Base-by-base conservation (phyloP, 1,139 yeast genomes). In the Scheffersomyces illinoinensis region DNA sequence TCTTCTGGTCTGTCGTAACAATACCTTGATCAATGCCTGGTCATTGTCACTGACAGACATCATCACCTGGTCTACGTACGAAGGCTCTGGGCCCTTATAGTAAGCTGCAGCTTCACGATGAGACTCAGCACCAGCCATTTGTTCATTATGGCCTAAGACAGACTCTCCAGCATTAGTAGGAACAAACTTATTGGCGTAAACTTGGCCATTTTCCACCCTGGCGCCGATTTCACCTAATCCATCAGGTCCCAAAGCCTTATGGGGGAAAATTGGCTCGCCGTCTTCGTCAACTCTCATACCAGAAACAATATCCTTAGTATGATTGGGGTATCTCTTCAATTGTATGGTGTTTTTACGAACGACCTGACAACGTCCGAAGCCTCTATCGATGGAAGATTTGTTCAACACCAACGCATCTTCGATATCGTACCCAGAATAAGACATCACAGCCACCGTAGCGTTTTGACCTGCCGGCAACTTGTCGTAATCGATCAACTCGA, bases 391-490 rank as follows among this genome's bases (percentile, higher is more conserved):
- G 0, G 97, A 91, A 0, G 98, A 82, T 73, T 95, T 95, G 76
- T 95, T 95, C 66, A 95, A 79, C 18, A 95, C 98, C 69, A 95
- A 83, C 5, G 99, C 99, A 88, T 95, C 99, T 78, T 95, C 99
- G 75, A 96, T 96, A 90, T 95, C 99, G 72, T 95, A 95, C 62
- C 99, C 99, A 0, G 98, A 93, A 71, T 95, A 95, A 12, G 98
- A 91, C 99, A 95, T 96, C 49, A 95, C 99, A 0, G 99, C 99
- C 61, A 95, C 99, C 1, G 97, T 91, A 8, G 99, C 99, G 73
- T 95, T 95, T 75, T 95, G 99, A 4, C 99, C 99, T 4, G 99
- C 99, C 5, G 99, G 99, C 54, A 95, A 81, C 73, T 95, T 93
- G 75, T 96, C 99, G 71, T 93, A 95, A 63, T 93, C 92, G 63